Evolutionary conservation across 257 asterid genomes (phyloP).

Genomic region (Solanum peruvianum): DNA sequence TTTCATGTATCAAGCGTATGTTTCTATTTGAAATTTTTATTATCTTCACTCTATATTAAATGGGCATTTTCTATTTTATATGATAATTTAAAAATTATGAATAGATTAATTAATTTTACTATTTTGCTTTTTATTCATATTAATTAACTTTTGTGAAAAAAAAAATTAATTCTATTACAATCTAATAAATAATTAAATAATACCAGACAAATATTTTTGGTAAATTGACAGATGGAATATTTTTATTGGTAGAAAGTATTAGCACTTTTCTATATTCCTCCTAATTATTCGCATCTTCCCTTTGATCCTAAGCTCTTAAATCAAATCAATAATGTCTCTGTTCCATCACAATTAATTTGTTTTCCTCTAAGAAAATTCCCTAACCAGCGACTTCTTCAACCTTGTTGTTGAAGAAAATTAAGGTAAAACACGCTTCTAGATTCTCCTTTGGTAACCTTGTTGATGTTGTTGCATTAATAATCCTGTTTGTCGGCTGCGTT

Average conservation of each 20-base stretch:
- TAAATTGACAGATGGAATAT: no score
- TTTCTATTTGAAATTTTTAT: no score
- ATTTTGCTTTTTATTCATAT: no score
- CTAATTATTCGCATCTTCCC: neutral
- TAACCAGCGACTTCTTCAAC: neutral
- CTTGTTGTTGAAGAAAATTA: neutral
- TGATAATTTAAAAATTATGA: no score
- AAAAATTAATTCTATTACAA: no score
- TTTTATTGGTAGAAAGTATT: neutral
- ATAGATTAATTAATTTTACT: no score
- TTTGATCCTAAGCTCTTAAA: neutral
- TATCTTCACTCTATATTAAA: no score
- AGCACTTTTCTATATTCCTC: neutral
- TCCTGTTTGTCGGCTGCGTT: neutral
- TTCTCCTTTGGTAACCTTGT: neutral
- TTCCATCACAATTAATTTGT: neutral
- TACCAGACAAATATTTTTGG: fast-evolving
- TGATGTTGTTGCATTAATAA: neutral
- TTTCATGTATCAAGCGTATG: neutral
- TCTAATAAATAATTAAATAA: no score
- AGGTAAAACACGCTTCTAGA: neutral
- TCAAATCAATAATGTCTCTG: neutral
- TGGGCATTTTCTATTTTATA: no score
- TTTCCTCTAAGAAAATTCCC: neutral
- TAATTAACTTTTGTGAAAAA: no score